These are phyloP conservation scores for Candida xiaguanensis DNA, from an alignment of 805 yeast species.

Conservation along the genomic window DNA sequence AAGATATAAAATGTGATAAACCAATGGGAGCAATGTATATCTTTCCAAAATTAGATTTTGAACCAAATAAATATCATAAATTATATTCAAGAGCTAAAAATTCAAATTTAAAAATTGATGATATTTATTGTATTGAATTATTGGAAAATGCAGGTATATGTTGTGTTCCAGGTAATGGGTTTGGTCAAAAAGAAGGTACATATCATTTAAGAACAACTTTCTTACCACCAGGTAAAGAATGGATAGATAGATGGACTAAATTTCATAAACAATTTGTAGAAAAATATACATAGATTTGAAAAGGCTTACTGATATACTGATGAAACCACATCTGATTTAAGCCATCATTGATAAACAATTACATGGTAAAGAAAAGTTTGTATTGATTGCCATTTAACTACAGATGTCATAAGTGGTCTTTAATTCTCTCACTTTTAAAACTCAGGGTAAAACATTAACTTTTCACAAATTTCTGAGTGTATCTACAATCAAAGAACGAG, in stretches of 20 bases:
- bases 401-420: too few relatives aligned
- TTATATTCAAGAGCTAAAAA: constrained; percentile 61
- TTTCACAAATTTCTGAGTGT: too few relatives aligned
- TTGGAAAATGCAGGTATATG: constrained; percentile 91
- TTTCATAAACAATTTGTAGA: constrained; percentile 75
- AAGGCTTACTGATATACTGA: too few relatives aligned
- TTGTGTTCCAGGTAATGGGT: constrained; percentile 96
- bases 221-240: constrained; percentile 90
- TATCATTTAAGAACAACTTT: constrained; percentile 95
- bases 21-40: constrained; percentile 99
- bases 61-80: constrained; percentile 40
- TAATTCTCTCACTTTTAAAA: too few relatives aligned
- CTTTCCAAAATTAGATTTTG: constrained; percentile 74
- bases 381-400: too few relatives aligned
- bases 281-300: constrained; percentile 37
- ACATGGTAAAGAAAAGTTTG: too few relatives aligned
- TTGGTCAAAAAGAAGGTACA: constrained; percentile 88
- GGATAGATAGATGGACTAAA: constrained; percentile 73
- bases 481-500: too few relatives aligned
- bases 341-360: too few relatives aligned
- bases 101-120: constrained; percentile 66
- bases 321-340: too few relatives aligned
- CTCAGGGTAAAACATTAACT: too few relatives aligned
- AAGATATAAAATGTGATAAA: constrained; percentile 78
- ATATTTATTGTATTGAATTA: constrained; percentile 79